These are phyloP conservation scores for Teratosphaeria zuluensis DNA, from an alignment of 2,329 filamentous ascomycete genomes.

Conservation along the genomic window DNA sequence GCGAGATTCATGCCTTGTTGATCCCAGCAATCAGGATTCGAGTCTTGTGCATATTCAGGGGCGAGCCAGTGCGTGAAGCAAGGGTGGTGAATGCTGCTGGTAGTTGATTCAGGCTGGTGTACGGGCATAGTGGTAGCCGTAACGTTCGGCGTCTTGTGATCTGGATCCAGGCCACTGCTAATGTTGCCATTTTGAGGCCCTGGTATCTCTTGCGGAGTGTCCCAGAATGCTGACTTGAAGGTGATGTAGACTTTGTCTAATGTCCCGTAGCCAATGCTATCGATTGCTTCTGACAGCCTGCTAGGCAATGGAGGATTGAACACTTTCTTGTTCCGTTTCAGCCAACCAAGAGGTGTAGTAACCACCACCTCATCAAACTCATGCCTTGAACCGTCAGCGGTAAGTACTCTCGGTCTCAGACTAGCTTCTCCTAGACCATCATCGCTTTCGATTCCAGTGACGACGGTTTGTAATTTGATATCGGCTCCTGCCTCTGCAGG, in stretches of 20 bases:
- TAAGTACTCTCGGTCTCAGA: slow-evolving; percentile 39
- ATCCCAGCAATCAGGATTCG: slow-evolving; percentile 54
- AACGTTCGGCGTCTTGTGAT: slow-evolving; percentile 24
- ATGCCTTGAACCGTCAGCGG: slow-evolving; percentile 36
- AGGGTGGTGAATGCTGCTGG: slow-evolving; percentile 25
- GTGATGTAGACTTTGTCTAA: slow-evolving; percentile 58
- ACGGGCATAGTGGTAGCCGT: slow-evolving; percentile 28
- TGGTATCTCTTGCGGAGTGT: slow-evolving; percentile 17
- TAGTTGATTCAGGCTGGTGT: slow-evolving; percentile 15
- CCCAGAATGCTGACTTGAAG: slow-evolving; percentile 71
- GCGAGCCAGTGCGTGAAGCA: slow-evolving; percentile 69
- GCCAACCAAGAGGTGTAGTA: slow-evolving; percentile 59
- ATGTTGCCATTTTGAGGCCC: background rate
- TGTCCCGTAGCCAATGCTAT: slow-evolving; percentile 58
- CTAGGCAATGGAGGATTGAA: slow-evolving; percentile 54
- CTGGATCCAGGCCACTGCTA: slow-evolving; percentile 1
- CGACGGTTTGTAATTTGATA: slow-evolving; percentile 41
- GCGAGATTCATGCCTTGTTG: slow-evolving; percentile 62
- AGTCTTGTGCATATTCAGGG: slow-evolving; percentile 54
- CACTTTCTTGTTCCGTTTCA: slow-evolving; percentile 47
- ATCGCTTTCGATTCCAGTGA: slow-evolving; percentile 32
- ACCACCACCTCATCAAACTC: slow-evolving; percentile 60
- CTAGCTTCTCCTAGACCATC: slow-evolving; percentile 1
- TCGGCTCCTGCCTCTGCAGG: slow-evolving; percentile 47
- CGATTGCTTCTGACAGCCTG: slow-evolving; percentile 51